These are phyloP conservation scores for Capsaspora owczarzaki DNA, from an alignment of 78 protist genomes.

Conservation along the genomic window DNA sequence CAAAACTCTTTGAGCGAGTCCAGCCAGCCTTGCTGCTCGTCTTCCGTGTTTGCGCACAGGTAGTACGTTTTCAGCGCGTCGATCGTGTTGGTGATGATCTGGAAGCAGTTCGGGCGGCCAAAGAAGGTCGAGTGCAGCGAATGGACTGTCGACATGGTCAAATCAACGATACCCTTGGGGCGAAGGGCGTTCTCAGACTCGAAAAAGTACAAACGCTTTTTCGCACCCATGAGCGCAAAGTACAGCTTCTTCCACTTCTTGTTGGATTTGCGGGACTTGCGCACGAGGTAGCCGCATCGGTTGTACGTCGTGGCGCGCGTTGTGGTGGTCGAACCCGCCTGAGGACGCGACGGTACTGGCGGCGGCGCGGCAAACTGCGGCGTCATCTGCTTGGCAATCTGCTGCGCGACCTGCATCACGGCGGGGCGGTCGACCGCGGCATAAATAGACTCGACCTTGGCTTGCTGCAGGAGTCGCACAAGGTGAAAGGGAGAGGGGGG, in stretches of 20 bases:
- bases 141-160: not conserved
- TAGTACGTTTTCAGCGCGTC: not conserved
- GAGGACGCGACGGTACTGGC: too few species aligned
- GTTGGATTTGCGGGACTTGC: not conserved
- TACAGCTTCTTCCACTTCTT: slow-evolving; percentile 4
- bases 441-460: too few species aligned
- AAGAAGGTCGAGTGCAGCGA: not conserved
- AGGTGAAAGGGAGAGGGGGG: too few species aligned
- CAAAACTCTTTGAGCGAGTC: not conserved
- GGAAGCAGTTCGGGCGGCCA: slow-evolving; percentile 3
- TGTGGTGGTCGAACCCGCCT: too few species aligned
- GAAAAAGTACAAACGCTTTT: not conserved
- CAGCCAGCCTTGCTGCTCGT: not conserved
- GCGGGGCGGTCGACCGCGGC: too few species aligned
- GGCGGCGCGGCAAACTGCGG: too few species aligned
- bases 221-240: slow-evolving; percentile 3
- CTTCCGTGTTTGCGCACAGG: not conserved
- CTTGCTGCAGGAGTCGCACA: too few species aligned
- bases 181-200: not conserved
- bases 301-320: not conserved
- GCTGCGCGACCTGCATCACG: too few species aligned
- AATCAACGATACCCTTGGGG: slow-evolving; percentile 3
- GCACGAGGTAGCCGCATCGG: not conserved
- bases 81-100: not conserved
- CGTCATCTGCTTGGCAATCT: too few species aligned